Percentiles rank a stretch among this genome's conserved stretches.
These are phyloP conservation scores for Rhodotorula sp. DNA, from an alignment of 1,284 basidiomycete species.

Conservation along the genomic window DNA sequence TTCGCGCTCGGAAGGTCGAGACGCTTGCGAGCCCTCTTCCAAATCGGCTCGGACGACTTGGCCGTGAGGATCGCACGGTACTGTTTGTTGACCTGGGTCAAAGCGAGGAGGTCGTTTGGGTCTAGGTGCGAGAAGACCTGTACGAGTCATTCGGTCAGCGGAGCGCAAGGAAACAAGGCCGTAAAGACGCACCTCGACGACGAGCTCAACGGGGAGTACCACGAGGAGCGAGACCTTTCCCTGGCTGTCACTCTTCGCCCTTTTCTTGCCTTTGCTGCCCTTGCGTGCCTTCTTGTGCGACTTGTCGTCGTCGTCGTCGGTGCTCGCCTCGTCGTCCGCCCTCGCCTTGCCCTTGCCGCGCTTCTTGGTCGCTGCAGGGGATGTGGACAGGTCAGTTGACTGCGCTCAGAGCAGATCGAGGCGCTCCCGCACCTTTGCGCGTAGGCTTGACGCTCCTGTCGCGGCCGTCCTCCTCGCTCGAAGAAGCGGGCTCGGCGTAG, in stretches of 20 bases:
- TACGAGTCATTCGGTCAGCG: too few relatives aligned
- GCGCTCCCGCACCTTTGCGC: background rate
- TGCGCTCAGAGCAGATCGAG: fast-evolving
- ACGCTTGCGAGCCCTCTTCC: too few relatives aligned
- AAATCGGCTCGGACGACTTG: background rate
- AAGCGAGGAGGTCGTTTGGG: conserved; percentile 22
- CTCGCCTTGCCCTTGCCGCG: background rate
- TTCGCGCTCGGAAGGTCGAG: background rate
- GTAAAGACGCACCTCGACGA: conserved; percentile 12
- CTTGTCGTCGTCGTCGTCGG: background rate
- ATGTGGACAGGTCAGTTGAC: background rate
- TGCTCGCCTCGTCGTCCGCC: background rate
- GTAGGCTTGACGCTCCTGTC: conserved; percentile 67
- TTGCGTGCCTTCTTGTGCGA: background rate
- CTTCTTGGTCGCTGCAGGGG: background rate
- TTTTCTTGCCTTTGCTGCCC: background rate
- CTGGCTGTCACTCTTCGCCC: background rate
- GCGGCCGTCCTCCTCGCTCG: conserved; percentile 55
- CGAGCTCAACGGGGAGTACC: conserved; percentile 26
- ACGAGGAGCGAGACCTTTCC: conserved; percentile 9
- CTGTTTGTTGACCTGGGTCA: conserved; percentile 3
- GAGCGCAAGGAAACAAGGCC: background rate
- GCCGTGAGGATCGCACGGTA: conserved; percentile 6
- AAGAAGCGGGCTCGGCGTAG: conserved; percentile 57
- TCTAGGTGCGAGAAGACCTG: conserved; percentile 21